phyloP scores from a whole-genome alignment of 2,329 filamentous ascomycete species.

The Trichoderma oligosporum region DNA sequence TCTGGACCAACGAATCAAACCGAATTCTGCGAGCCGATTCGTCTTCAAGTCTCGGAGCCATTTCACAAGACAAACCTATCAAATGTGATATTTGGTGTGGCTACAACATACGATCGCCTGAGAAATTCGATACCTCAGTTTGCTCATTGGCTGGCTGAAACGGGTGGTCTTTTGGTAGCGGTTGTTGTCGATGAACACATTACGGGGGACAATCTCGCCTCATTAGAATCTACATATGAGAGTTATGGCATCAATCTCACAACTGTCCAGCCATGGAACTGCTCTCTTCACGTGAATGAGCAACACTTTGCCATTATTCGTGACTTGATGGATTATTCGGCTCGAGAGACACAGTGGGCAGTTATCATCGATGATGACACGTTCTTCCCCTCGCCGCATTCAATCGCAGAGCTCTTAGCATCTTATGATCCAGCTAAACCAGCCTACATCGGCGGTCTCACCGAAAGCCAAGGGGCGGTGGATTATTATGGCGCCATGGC shows the following conservation, averaged over 20 bases:
- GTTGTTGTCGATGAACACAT: constrained; percentile 42
- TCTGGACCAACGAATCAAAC: background rate
- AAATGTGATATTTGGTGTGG: constrained; percentile 56
- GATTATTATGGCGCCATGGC: constrained; percentile 55
- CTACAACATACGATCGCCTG: constrained; percentile 50
- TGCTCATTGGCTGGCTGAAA: constrained; percentile 52
- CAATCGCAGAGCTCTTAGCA: constrained; percentile 46
- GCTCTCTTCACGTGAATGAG: constrained; percentile 43
- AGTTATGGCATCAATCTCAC: constrained; percentile 34
- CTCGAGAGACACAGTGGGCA: constrained; percentile 50
- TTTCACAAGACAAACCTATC: constrained; percentile 43
- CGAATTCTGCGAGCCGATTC: constrained; percentile 40
- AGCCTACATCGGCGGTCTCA: constrained; percentile 54
- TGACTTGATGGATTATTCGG: constrained; percentile 42
- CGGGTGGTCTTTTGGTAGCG: constrained; percentile 49
- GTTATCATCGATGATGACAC: constrained; percentile 61
- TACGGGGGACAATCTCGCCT: constrained; percentile 26
- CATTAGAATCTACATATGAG: constrained; percentile 28
- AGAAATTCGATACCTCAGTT: constrained; percentile 49
- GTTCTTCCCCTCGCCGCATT: constrained; percentile 55
- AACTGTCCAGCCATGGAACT: constrained; percentile 34
- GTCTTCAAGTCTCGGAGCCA: constrained; percentile 44
- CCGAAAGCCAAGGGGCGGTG: constrained; percentile 53
- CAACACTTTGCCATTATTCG: constrained; percentile 56
- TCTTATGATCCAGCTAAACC: constrained; percentile 46